Evolutionary conservation across 139 green algal species (phyloP), one percentile per base, ranked within the genome.

Genomic region (Chlorella vulgaris): DNA sequence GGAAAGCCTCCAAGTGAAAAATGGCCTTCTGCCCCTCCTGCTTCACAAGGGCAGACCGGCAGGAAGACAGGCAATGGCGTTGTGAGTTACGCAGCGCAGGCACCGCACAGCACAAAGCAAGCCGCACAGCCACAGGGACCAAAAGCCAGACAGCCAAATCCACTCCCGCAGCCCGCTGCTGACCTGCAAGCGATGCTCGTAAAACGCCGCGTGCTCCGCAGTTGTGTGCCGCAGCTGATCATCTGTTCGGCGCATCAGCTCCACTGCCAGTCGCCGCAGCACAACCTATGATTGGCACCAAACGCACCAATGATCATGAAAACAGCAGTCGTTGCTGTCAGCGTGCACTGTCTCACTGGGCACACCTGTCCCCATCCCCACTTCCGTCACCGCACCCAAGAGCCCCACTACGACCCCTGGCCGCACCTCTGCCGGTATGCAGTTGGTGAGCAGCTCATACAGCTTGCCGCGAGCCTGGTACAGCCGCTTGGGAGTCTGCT

Each of bases 401-500:
- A 10, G 15, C 47, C 10, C 47, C 47, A 58, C 13, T 15, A 58
- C 15, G 13, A 58, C 10, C 47, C 47, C 47, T 10, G 63, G 29
- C 63, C 31, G 22, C 63, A 55, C 29, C 83, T 97, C 93, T 0
- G 95, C 87, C 0, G 96, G 96, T 47, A 99, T 94, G 89, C 94
- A 98, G 89, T 99, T 99, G 74, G 94, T 89, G 38, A 99, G 87
- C 78, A 99, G 91, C 90, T 99, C 96, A 81, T 99, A 99, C 63
- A 99, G 74, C 88, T 97, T 98, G 74, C 93, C 92, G 4, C 96
- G 92, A 29, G 96, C 88, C 76, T 86, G 36, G 80, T 91, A 95
- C 47, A 98, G 88, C 29, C 70, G 78, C 83, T 97, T 97, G 40
- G 96, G 94, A 5, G 78, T 92, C 89, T 99, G 96, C 88, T 99